Conservation (phyloP, 2,329 filamentous ascomycete genomes). For the Fusarium cyanostomum region DNA sequence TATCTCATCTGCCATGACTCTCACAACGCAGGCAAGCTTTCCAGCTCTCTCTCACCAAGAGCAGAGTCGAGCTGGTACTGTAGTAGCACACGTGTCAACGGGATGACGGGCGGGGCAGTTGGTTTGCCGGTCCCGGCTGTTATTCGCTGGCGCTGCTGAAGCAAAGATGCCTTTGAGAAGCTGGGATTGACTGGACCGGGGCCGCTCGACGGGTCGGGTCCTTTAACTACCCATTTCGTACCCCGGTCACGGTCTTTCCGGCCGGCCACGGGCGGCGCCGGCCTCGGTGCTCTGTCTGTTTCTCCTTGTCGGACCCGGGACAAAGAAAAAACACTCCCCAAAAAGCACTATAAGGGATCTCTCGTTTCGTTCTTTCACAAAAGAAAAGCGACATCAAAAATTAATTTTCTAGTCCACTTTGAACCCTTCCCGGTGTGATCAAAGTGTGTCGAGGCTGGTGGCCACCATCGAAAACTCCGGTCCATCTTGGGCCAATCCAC, state of each 20-base stretch:
- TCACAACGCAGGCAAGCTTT: neutral
- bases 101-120: neutral
- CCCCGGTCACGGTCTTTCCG: conserved; percentile 12
- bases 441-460: neutral
- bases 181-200: conserved; percentile 25
- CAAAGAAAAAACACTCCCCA: too few species aligned
- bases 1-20: conserved; percentile 20
- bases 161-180: conserved; percentile 6
- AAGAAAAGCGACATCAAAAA: neutral
- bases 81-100: conserved; percentile 20
- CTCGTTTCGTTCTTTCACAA: too few species aligned
- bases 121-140: conserved; percentile 8
- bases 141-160: conserved; percentile 7
- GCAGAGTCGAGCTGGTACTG: neutral
- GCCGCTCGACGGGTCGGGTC: conserved; percentile 31
- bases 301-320: neutral
- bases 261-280: conserved; percentile 11
- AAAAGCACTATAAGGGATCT: too few species aligned
- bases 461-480: conserved; percentile 19
- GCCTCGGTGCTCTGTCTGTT: conserved; percentile 13
- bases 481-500: neutral
- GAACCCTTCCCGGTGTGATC: neutral
- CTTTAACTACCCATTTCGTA: conserved; percentile 28
- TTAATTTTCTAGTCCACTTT: neutral
- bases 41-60: neutral